phyloP scores from a whole-genome alignment of 1,284 basidiomycete species.

The Cutaneotrichosporon daszewskae region DNA sequence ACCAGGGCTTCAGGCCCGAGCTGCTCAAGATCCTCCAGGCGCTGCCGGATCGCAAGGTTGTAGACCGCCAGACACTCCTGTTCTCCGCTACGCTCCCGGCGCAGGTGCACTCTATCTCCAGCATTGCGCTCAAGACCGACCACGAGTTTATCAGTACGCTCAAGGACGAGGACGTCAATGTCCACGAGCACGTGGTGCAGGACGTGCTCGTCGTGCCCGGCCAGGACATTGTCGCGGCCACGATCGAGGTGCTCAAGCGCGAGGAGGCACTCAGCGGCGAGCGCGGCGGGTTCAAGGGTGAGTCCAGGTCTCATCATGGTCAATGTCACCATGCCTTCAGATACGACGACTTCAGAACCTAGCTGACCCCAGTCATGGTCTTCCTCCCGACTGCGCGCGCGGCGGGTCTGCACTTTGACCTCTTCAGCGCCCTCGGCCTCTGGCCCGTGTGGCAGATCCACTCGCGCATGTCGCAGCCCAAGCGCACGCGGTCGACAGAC shows the following conservation, averaged over 20 bases:
- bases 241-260: constrained; percentile 42
- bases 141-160: constrained; percentile 62
- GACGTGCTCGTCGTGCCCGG: constrained; percentile 51
- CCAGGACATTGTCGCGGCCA: constrained; percentile 51
- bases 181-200: constrained; percentile 63
- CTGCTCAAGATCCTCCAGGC: constrained; percentile 36
- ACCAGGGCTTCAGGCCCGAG: constrained; percentile 42
- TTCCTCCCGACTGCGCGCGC: constrained; percentile 67
- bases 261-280: constrained; percentile 35
- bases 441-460: constrained; percentile 42
- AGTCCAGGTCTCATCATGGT: constrained; percentile 7
- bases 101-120: constrained; percentile 50
- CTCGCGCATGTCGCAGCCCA: constrained; percentile 40
- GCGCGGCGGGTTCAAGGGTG: constrained; percentile 37
- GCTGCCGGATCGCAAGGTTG: constrained; percentile 35
- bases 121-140: constrained; percentile 51
- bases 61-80: constrained; percentile 48
- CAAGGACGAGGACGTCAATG: constrained; percentile 58
- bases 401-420: constrained; percentile 55
- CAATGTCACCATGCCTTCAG: too few species aligned
- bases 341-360: not conserved
- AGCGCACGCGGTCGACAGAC: constrained; percentile 53
- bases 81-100: constrained; percentile 52
- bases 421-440: constrained; percentile 44
- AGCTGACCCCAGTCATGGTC: constrained; percentile 49